Percentiles rank a stretch among this genome's conserved stretches.
phyloP scores from a whole-genome alignment of 2,329 filamentous ascomycete genomes.

The Diplocarpon rosae region DNA sequence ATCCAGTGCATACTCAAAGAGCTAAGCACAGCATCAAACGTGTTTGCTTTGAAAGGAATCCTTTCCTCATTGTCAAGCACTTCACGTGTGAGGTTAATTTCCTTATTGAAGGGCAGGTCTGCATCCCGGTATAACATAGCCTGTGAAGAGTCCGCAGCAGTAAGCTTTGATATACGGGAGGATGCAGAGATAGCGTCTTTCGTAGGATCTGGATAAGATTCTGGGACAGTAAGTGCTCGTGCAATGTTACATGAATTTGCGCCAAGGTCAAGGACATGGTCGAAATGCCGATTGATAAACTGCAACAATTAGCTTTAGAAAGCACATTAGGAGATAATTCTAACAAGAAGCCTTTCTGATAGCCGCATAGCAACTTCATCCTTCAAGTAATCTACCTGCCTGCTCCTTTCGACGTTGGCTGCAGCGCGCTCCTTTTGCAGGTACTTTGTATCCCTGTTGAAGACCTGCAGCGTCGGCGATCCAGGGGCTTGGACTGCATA shows the following conservation, averaged over 20 bases:
- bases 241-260: slow-evolving; percentile 95
- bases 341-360: slow-evolving; percentile 72
- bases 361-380: slow-evolving; percentile 81
- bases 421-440: slow-evolving; percentile 85
- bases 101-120: slow-evolving; percentile 60
- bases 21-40: slow-evolving; percentile 84
- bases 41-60: slow-evolving; percentile 62
- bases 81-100: slow-evolving; percentile 60
- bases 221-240: slow-evolving; percentile 60
- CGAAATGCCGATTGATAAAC: slow-evolving; percentile 88
- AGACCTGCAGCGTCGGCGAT: slow-evolving; percentile 74
- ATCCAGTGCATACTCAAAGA: slow-evolving; percentile 92
- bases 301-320: slow-evolving; percentile 28
- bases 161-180: slow-evolving; percentile 60
- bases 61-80: slow-evolving; percentile 66
- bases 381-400: slow-evolving; percentile 82
- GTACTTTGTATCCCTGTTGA: slow-evolving; percentile 81
- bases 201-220: slow-evolving; percentile 49
- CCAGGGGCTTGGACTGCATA: slow-evolving; percentile 75
- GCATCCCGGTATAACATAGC: slow-evolving; percentile 72
- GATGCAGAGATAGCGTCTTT: slow-evolving; percentile 53
- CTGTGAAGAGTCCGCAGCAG: slow-evolving; percentile 72
- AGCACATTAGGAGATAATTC: slow-evolving; percentile 12
- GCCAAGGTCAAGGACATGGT: slow-evolving; percentile 78
- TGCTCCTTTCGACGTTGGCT: slow-evolving; percentile 54